A percentile compares a stretch with the other conserved stretches of the same genome.
phyloP scores from a whole-genome alignment of 306 rosid species.

The Dicorynia guianensis region DNA sequence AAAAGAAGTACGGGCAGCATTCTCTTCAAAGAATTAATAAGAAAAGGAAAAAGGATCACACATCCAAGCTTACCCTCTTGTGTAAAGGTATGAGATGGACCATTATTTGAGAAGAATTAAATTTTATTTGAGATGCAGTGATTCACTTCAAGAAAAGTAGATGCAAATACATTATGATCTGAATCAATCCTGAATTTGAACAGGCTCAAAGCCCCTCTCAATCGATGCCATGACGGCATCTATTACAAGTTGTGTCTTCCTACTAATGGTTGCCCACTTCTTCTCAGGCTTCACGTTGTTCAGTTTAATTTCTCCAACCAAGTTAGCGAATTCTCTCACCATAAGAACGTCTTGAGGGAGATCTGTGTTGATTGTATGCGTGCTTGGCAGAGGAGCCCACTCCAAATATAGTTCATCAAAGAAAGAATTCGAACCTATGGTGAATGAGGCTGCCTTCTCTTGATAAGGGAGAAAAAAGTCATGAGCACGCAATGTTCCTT shows the following conservation, averaged over 20 bases:
- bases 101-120: too few species aligned
- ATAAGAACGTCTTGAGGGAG: conserved; percentile 64
- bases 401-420: conserved; percentile 48
- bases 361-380: conserved; percentile 47
- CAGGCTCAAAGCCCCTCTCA: conserved; percentile 44
- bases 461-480: conserved; percentile 52
- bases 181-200: conserved; percentile 38
- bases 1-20: too few species aligned
- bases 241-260: conserved; percentile 64
- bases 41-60: too few species aligned
- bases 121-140: too few species aligned
- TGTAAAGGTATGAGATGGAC: too few species aligned
- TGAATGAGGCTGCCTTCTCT: conserved; percentile 55
- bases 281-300: conserved; percentile 51
- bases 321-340: conserved; percentile 57
- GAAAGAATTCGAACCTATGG: conserved; percentile 32
- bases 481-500: conserved; percentile 54
- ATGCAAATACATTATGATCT: too few species aligned
- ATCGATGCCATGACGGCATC: conserved; percentile 62
- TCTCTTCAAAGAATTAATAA: too few species aligned
- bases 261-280: conserved; percentile 53
- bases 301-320: conserved; percentile 49
- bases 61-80: too few species aligned
- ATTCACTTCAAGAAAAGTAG: too few species aligned
- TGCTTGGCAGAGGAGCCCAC: conserved; percentile 53